phyloP scores from a whole-genome alignment of 1,284 basidiomycete species.

The Boletus semigastroideus region DNA sequence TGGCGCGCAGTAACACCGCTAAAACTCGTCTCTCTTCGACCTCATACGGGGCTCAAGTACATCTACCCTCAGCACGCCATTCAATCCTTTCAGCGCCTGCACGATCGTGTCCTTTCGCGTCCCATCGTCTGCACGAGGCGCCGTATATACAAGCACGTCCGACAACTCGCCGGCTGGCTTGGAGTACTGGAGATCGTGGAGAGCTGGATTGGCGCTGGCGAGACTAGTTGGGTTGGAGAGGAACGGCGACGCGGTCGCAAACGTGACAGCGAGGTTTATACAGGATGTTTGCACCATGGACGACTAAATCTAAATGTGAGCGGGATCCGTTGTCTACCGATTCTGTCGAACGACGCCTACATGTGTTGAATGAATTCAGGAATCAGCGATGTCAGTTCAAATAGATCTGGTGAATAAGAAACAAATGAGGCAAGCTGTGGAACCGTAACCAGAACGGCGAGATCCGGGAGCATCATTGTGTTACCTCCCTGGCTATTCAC shows the following conservation, averaged over 20 bases:
- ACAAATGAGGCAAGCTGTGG: too few relatives aligned
- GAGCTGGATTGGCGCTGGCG: constrained; percentile 13
- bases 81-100: constrained; percentile 15
- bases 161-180: constrained; percentile 28
- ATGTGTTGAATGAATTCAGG: background rate
- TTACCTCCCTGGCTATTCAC: too few relatives aligned
- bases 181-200: constrained; percentile 20
- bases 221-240: constrained; percentile 23
- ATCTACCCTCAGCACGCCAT: constrained; percentile 26
- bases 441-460: too few relatives aligned
- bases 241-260: constrained; percentile 22
- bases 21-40: constrained; percentile 30
- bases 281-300: background rate
- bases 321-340: background rate
- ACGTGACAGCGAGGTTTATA: constrained; percentile 26
- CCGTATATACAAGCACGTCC: constrained; percentile 23
- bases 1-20: background rate
- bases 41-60: constrained; percentile 23
- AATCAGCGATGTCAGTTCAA: background rate
- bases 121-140: constrained; percentile 6
- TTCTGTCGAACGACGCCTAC: background rate
- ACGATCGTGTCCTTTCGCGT: constrained; percentile 16
- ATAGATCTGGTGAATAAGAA: too few relatives aligned
- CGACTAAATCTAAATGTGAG: background rate
- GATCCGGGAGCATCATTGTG: too few relatives aligned